Evolutionary conservation across 257 asterid species (phyloP), one percentile per base, ranked within the genome.

Genomic region (Gentiana macrophylla): DNA sequence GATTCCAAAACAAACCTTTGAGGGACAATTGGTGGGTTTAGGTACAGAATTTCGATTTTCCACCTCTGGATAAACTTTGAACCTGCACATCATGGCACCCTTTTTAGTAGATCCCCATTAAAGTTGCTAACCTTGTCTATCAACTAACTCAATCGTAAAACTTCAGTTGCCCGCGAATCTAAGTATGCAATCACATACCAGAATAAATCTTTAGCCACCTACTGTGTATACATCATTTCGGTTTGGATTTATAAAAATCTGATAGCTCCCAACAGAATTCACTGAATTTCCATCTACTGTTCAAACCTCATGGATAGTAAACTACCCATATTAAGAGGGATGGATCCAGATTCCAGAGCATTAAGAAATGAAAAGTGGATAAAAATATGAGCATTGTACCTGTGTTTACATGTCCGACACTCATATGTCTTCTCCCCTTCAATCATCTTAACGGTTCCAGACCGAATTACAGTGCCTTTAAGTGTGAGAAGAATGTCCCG

Each of bases 381-480:
- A 12, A 67, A 61, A 52, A 37, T 47, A 38, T 12, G 43, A 15
- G n/a, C 46, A 15, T 15, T 9, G 50, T 37, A 91, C 98, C 98
- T 86, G 81, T 81, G 84, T 76, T 83, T 87, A 70, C 98, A 92
- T 50, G 71, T 72, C 63, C 86, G 78, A 63, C 98, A 92, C 79
- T 84, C 93, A 52, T 74, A 92, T 52, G 67, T 64, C 84, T 82
- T 91, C 74, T 85, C 94, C 53, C 97, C 97, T 85, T 91, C 94
- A 65, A 88, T 85, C 98, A 91, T 87, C 85, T 87, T 91, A 60
- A 87, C 75, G 57, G 97, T 83, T 71, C 98, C 94, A 53, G 97
- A 84, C 78, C 98, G 77, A 59, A 88, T 91, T 55, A 91, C 95
- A 51, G 94, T 91, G 73, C 98, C 98, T 62, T 91, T 85, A 69